Percentiles rank a stretch among this genome's conserved stretches.
phyloP scores from a whole-genome alignment of 1,139 yeast species.

The Geotrichum macrosporum region DNA sequence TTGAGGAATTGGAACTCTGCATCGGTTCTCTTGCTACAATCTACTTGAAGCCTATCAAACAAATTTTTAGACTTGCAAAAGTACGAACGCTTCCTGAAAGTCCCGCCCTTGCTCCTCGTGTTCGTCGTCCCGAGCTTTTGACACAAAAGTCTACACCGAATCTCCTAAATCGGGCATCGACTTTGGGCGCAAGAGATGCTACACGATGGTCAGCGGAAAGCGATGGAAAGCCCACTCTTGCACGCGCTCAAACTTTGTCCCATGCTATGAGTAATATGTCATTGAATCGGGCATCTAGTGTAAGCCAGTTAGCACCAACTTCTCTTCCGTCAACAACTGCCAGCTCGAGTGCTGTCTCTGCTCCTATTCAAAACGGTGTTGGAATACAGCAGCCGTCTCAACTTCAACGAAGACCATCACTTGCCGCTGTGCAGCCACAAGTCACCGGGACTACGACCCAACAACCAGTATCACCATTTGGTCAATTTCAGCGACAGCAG shows the following conservation, averaged over 20 bases:
- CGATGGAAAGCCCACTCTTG: constrained; percentile 6
- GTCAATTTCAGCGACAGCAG: constrained; percentile 10
- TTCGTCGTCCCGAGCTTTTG: constrained; percentile 20
- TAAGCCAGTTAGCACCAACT: constrained; percentile 1
- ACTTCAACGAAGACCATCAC: not conserved
- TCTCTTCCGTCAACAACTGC: constrained; percentile 1
- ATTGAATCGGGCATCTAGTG: constrained; percentile 9
- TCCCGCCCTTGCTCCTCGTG: constrained; percentile 53
- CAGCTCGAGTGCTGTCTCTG: not conserved
- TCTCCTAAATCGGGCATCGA: constrained; percentile 8
- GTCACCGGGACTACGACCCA: not conserved
- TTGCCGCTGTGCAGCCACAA: not conserved
- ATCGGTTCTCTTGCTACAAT: constrained; percentile 82
- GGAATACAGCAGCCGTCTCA: not conserved
- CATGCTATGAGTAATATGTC: constrained; percentile 16
- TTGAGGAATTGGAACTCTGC: constrained; percentile 78
- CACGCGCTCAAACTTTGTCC: constrained; percentile 18
- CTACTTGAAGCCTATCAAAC: constrained; percentile 75
- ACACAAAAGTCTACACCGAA: constrained; percentile 19
- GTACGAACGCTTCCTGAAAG: constrained; percentile 52
- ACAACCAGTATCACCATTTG: constrained; percentile 10
- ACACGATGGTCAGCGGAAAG: not conserved
- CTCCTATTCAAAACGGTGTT: constrained; percentile 3
- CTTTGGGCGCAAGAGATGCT: not conserved
- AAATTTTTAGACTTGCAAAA: constrained; percentile 67